phyloP scores from a whole-genome alignment of 1,284 basidiomycete genomes.

The Afroboletus lepidellus region DNA sequence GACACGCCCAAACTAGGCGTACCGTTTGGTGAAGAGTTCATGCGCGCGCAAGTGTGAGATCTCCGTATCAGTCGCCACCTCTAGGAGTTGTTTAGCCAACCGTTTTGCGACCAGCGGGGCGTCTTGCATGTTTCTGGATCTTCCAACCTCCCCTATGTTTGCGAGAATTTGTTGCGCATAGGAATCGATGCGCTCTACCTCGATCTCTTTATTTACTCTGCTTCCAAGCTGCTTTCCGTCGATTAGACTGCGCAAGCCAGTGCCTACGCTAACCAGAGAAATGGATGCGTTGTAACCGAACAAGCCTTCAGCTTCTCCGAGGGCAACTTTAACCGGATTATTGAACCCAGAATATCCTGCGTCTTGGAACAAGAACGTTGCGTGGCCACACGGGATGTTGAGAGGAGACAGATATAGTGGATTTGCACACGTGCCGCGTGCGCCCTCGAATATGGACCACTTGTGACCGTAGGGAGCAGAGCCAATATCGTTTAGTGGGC shows the following conservation, averaged over 20 bases:
- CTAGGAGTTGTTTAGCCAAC: slow-evolving; percentile 3
- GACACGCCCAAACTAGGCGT: background rate
- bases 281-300: background rate
- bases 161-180: background rate
- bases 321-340: background rate
- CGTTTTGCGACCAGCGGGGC: background rate
- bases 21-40: background rate
- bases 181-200: background rate
- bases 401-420: slow-evolving; percentile 1
- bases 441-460: slow-evolving; percentile 5
- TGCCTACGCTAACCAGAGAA: background rate
- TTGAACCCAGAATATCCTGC: slow-evolving; percentile 4
- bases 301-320: background rate
- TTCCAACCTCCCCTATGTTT: background rate
- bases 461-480: slow-evolving; percentile 2
- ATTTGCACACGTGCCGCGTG: background rate
- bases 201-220: background rate
- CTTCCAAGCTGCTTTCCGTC: background rate
- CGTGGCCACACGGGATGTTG: background rate
- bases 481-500: background rate
- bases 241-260: background rate
- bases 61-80: slow-evolving; percentile 1
- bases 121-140: background rate
- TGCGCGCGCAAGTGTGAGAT: background rate
- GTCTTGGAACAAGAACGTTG: background rate